Conservation (phyloP, 495 filamentous ascomycete species). For the Xylaria palmicola region DNA sequence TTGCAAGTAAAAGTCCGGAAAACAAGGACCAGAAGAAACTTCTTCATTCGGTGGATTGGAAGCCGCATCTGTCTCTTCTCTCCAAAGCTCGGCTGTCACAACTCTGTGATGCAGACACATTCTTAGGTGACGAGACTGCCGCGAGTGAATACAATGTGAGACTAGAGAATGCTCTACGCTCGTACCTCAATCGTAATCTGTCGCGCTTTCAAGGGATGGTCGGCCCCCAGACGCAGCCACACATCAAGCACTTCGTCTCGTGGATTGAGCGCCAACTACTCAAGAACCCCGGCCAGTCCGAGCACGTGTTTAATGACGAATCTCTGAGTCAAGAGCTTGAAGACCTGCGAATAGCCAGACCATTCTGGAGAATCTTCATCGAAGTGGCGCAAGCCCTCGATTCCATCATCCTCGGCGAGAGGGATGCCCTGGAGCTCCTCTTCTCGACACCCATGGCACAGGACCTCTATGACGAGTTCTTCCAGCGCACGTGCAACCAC, state of each 20-base stretch:
- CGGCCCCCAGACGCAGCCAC: no score
- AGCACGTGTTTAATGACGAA: no score
- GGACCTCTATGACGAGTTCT: not conserved
- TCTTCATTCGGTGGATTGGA: conserved; percentile 20
- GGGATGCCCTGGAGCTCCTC: not conserved
- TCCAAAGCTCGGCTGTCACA: not conserved
- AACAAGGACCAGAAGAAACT: conserved; percentile 1
- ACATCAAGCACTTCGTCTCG: no score
- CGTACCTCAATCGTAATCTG: no score
- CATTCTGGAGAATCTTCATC: not conserved
- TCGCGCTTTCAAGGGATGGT: no score
- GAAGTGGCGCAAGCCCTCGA: not conserved
- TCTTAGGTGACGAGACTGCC: not conserved
- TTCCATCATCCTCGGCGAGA: not conserved
- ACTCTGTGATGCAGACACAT: not conserved
- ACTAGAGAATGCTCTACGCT: no score
- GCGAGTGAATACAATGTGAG: no score
- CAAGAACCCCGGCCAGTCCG: no score
- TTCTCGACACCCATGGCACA: not conserved
- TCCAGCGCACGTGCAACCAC: not conserved
- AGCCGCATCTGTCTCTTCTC: conserved; percentile 19
- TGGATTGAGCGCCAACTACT: no score
- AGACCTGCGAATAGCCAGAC: no score
- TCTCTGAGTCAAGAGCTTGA: not conserved
- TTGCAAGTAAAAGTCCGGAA: not conserved